Evolutionary conservation across 202 grass and related monocot genomes (phyloP).

Genomic region (Miscanthus sacchariflorus): DNA sequence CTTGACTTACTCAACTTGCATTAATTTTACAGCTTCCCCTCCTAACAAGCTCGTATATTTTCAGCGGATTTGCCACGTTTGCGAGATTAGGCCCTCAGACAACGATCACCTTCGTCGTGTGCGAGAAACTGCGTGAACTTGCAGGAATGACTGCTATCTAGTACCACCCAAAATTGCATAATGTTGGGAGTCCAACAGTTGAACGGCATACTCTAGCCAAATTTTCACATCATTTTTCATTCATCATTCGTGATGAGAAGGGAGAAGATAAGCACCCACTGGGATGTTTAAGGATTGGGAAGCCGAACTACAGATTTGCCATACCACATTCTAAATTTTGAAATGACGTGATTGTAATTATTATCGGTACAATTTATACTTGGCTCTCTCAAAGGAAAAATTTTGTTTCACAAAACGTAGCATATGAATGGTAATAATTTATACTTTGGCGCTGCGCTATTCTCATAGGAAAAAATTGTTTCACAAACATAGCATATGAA

Average conservation of each 20-base stretch:
- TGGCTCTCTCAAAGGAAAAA: neutral
- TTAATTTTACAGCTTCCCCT: neutral
- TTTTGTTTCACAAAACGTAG: conserved; percentile 1
- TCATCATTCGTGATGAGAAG: conserved; percentile 19
- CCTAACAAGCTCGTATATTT: conserved; percentile 33
- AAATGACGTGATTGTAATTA: conserved; percentile 12
- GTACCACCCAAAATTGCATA: neutral
- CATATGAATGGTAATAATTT: neutral
- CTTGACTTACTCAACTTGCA: neutral
- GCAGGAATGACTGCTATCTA: conserved; percentile 78
- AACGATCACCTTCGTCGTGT: conserved; percentile 81
- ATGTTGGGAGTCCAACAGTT: neutral
- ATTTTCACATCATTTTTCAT: conserved; percentile 20
- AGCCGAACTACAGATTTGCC: neutral
- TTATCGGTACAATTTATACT: neutral
- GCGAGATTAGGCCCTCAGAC: conserved; percentile 93
- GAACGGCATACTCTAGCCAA: neutral
- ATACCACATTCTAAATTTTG: neutral
- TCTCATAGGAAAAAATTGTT: neutral
- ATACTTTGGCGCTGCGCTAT: neutral
- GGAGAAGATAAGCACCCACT: neutral
- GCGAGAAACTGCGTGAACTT: conserved; percentile 80
- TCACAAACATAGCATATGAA: neutral
- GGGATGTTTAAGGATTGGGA: neutral
- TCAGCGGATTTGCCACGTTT: conserved; percentile 86